These are phyloP conservation scores for Fusarium humuli DNA, from an alignment of 2,329 filamentous ascomycete genomes.

Conservation along the genomic window DNA sequence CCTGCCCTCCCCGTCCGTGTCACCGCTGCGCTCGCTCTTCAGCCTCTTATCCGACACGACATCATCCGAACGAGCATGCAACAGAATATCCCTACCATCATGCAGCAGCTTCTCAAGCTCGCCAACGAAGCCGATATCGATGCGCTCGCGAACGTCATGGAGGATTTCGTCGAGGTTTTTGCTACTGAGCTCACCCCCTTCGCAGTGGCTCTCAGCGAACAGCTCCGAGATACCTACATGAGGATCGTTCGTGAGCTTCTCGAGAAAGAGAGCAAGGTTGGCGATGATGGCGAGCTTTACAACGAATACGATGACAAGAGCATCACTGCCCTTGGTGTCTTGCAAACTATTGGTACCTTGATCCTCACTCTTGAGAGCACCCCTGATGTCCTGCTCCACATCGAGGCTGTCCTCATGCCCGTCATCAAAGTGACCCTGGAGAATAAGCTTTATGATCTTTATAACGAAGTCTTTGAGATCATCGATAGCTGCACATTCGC, in stretches of 20 bases:
- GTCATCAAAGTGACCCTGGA: conserved; percentile 96
- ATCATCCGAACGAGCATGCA: conserved; percentile 96
- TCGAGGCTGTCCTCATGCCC: conserved; percentile 96
- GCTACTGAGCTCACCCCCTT: conserved; percentile 97
- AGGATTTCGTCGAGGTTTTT: conserved; percentile 99
- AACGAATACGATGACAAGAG: conserved; percentile 99
- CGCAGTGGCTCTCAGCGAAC: conserved; percentile 93
- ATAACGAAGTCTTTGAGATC: conserved; percentile 99
- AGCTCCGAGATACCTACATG: conserved; percentile 94
- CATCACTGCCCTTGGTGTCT: conserved; percentile 93
- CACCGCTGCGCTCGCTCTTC: conserved; percentile 91
- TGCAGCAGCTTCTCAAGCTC: conserved; percentile 97
- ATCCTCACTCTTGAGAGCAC: conserved; percentile 98
- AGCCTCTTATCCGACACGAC: conserved; percentile 95
- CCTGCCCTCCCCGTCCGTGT: conserved; percentile 92
- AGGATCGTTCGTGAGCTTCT: conserved; percentile 92
- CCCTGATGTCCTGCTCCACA: conserved; percentile 91
- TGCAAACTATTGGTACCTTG: conserved; percentile 97
- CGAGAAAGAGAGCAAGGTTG: conserved; percentile 84
- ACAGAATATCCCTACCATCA: conserved; percentile 97
- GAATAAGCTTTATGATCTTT: conserved; percentile 97
- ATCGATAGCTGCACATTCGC: conserved; percentile 99
- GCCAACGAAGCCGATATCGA: conserved; percentile 99
- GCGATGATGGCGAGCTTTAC: conserved; percentile 81
- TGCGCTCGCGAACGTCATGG: conserved; percentile 97